Base-by-base conservation (phyloP, 2,329 filamentous ascomycete genomes). In the Fonsecaea pedrosoi region DNA sequence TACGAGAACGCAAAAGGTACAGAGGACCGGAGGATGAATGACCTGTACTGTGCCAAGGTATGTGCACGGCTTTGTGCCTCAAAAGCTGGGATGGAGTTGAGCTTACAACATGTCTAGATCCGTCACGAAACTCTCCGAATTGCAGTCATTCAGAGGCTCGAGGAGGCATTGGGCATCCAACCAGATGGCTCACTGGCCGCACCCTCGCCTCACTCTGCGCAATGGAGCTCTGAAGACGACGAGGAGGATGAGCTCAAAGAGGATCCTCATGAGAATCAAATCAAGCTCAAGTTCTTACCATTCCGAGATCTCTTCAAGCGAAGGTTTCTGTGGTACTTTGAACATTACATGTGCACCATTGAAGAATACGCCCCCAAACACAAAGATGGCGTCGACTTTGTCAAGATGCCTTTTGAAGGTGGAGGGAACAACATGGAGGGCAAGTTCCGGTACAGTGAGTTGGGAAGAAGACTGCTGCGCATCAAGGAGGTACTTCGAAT, bases 311-410 rank as follows among this genome's bases (percentile, higher is more conserved):
- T 97, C 4, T 92, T 90, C 83, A 98, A 98, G 79, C 89, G 91
- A 42, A 88, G 94, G 1, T 97, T 98, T 76, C 82, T 98, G 13
- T 98, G 95, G 95, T 98, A 98, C 79, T 96, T 92, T 77, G 91
- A 96, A 71, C 91, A 91, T 2, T 98, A 98, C 75, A 82, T 95
- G 25, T 82, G 85, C 3, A 85, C 90, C 1, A 89, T 96, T 60
- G 83, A 88, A 42, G 84, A 88, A 67, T 90, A 89, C 34, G 77
- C 80, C 35, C 77, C 81, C 32, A 87, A 91, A 71, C 86, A 89
- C 63, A 84, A 85, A 68, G 87, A 90, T 67, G 86, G 87, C 2
- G 81, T 87, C 42, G 69, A 76, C 0, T 98, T 99, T 74, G 78
- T 82, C n/a, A 85, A 85, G 59, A 96, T 97, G 92, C 92, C 92